These are phyloP conservation scores for Capsaspora owczarzaki DNA, from an alignment of 78 protist genomes.

Conservation along the genomic window DNA sequence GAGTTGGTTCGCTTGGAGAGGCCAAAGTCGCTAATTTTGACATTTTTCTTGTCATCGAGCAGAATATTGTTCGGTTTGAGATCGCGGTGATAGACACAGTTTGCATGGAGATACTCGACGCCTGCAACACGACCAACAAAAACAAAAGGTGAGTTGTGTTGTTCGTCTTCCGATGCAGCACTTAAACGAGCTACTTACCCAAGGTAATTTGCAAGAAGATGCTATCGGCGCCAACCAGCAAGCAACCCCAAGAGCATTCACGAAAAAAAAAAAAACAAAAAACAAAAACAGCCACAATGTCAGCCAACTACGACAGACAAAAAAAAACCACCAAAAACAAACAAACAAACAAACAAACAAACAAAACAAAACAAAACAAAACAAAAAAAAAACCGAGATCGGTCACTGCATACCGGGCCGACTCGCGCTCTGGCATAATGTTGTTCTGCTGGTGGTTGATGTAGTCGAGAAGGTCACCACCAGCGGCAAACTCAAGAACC, in stretches of 20 bases:
- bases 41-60: conserved; percentile 4
- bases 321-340: too few relatives aligned
- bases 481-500: conserved; percentile 1
- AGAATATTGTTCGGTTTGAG: conserved; percentile 58
- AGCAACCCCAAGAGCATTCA: not conserved
- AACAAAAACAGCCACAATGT: not conserved
- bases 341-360: too few relatives aligned
- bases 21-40: not conserved
- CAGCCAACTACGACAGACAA: not conserved
- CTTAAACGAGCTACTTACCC: too few relatives aligned
- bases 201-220: not conserved
- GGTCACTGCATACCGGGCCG: not conserved
- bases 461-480: not conserved
- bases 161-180: too few relatives aligned
- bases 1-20: not conserved
- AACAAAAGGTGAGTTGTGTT: too few relatives aligned
- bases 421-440: not conserved
- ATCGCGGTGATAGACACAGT: conserved; percentile 54
- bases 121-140: too few relatives aligned
- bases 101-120: conserved; percentile 31
- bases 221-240: too few relatives aligned
- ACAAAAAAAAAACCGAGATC: too few relatives aligned
- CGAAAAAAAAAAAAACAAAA: not conserved
- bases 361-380: too few relatives aligned
- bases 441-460: not conserved